Conservation (phyloP, 352 stramenopile genomes). For the Pythium utonaiense region DNA sequence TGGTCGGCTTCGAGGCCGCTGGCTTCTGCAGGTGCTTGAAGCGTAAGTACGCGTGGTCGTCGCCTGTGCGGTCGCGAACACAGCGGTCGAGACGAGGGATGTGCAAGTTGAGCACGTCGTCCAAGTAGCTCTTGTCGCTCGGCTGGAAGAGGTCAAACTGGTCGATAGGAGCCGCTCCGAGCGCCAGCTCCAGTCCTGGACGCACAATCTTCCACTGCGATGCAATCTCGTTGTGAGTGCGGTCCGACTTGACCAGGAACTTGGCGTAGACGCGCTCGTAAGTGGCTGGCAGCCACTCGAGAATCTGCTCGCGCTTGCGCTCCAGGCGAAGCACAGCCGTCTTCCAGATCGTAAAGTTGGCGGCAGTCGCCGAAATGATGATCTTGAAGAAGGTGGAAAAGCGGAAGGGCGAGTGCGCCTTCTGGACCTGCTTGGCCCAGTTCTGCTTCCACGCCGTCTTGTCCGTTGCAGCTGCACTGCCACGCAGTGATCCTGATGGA, state of each 20-base stretch:
- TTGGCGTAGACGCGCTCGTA: slow-evolving; percentile 73
- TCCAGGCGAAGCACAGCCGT: slow-evolving; percentile 58
- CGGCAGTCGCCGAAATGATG: slow-evolving; percentile 48
- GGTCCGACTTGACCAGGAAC: slow-evolving; percentile 74
- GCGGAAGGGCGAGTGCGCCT: slow-evolving; percentile 62
- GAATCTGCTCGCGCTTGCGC: slow-evolving; percentile 61
- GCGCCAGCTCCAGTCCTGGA: slow-evolving; percentile 65
- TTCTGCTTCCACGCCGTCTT: slow-evolving; percentile 61
- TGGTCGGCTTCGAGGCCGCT: slow-evolving; percentile 19
- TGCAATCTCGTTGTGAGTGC: slow-evolving; percentile 69
- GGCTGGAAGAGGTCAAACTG: slow-evolving; percentile 56
- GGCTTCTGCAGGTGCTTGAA: slow-evolving; percentile 74
- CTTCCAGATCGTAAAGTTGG: slow-evolving; percentile 76
- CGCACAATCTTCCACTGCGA: slow-evolving; percentile 70
- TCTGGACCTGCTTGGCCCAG: slow-evolving; percentile 74
- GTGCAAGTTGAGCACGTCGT: slow-evolving; percentile 77
- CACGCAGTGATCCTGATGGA: not conserved
- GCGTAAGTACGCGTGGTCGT: slow-evolving; percentile 80
- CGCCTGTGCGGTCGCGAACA: slow-evolving; percentile 71
- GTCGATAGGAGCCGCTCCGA: slow-evolving; percentile 51
- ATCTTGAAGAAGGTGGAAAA: slow-evolving; percentile 76
- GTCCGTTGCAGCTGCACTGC: slow-evolving; percentile 6
- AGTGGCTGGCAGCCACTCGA: slow-evolving; percentile 69
- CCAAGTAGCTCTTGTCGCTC: slow-evolving; percentile 64
- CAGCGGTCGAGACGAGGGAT: slow-evolving; percentile 75